Percentiles rank a stretch among this genome's conserved stretches.
These are phyloP conservation scores for Centella asiatica DNA, from an alignment of 129 eudicot species.

Conservation along the genomic window DNA sequence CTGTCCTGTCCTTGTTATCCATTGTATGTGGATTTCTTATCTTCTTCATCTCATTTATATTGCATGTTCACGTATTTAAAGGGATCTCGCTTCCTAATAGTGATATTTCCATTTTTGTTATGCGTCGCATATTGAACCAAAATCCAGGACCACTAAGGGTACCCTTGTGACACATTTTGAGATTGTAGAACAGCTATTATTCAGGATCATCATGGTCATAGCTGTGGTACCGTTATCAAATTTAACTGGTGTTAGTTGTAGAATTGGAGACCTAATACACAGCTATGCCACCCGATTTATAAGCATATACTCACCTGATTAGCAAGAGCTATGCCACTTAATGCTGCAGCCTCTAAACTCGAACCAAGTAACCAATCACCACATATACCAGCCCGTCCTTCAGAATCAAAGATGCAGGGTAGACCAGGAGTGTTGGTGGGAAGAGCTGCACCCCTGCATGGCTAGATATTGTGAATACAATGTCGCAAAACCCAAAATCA, in stretches of 20 bases:
- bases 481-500: not conserved
- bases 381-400: slow-evolving; percentile 94
- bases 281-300: not conserved
- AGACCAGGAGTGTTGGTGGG: slow-evolving; percentile 80
- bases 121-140: not conserved
- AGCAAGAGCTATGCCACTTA: slow-evolving; percentile 90
- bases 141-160: not conserved
- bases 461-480: not conserved
- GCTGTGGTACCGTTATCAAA: not conserved
- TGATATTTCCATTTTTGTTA: not conserved
- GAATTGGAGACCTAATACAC: not conserved
- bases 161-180: too few species aligned
- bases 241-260: not conserved
- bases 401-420: slow-evolving; percentile 95
- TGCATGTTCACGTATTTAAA: too few species aligned
- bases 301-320: slow-evolving; percentile 53
- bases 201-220: not conserved
- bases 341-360: slow-evolving; percentile 83
- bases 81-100: too few species aligned
- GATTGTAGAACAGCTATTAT: not conserved
- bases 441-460: slow-evolving; percentile 97
- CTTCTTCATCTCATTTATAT: too few species aligned
- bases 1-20: too few species aligned
- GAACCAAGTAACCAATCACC: slow-evolving; percentile 98
- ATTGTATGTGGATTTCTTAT: too few species aligned